These are phyloP conservation scores for Trichoderma hamatum DNA, from an alignment of 2,329 filamentous ascomycete genomes.

Conservation along the genomic window DNA sequence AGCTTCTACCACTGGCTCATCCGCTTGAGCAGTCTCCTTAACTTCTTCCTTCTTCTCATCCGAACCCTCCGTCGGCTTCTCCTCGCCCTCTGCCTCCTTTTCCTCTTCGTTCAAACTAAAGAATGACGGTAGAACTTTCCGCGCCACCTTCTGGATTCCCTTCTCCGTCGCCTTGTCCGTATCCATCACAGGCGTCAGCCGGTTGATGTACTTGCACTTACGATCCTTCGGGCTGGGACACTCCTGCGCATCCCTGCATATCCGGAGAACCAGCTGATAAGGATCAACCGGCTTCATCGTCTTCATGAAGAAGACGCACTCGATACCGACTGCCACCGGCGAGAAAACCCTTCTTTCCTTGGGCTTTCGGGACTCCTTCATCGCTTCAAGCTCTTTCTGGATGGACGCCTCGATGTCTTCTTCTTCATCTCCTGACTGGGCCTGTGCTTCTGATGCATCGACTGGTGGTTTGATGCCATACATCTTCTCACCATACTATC, in stretches of 20 bases:
- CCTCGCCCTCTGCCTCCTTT: constrained; percentile 26
- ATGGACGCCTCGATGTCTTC: constrained; percentile 57
- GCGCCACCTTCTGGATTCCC: constrained; percentile 67
- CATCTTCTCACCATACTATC: constrained; percentile 66
- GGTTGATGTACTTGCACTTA: constrained; percentile 62
- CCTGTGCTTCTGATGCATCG: constrained; percentile 29
- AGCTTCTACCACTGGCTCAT: constrained; percentile 5
- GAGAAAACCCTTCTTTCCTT: constrained; percentile 54
- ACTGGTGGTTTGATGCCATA: constrained; percentile 53
- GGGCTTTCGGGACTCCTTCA: constrained; percentile 52
- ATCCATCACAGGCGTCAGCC: constrained; percentile 55
- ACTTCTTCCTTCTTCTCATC: constrained; percentile 40
- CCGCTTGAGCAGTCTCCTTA: constrained; percentile 9
- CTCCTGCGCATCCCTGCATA: constrained; percentile 57
- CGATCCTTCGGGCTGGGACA: constrained; percentile 47
- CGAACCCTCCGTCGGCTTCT: constrained; percentile 52
- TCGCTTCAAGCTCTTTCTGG: constrained; percentile 67
- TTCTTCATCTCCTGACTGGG: constrained; percentile 35
- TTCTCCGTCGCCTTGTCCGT: constrained; percentile 68
- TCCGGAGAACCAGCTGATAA: constrained; percentile 54
- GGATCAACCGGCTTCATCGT: constrained; percentile 60
- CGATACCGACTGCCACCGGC: constrained; percentile 58
- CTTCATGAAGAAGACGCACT: constrained; percentile 66
- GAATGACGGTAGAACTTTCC: constrained; percentile 62
- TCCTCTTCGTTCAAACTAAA: constrained; percentile 54